phyloP scores from a whole-genome alignment of 2,329 filamentous ascomycete species.

The Pseudohalonectria lignicola region DNA sequence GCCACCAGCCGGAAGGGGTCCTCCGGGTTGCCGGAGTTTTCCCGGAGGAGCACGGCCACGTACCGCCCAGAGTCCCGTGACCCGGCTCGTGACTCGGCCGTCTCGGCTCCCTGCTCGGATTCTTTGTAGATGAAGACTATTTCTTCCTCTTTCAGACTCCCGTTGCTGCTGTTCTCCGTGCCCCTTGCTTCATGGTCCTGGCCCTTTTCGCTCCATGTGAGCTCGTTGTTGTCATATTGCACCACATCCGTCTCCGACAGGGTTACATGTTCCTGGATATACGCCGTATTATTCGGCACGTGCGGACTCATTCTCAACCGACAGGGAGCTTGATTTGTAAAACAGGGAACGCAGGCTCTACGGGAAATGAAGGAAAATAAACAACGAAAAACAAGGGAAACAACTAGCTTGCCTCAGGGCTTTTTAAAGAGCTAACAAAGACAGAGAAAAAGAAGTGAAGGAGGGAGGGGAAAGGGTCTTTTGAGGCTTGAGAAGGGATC shows the following conservation, averaged over 20 bases:
- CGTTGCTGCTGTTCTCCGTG: background rate
- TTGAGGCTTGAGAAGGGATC: too few species aligned
- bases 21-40: background rate
- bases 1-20: slow-evolving; percentile 10
- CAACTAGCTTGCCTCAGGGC: too few species aligned
- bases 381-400: too few species aligned
- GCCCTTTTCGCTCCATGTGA: slow-evolving; percentile 1
- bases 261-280: slow-evolving; percentile 6
- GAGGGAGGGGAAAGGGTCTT: too few species aligned
- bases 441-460: background rate
- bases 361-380: too few species aligned
- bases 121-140: slow-evolving; percentile 1
- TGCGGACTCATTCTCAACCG: background rate
- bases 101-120: background rate
- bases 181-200: slow-evolving; percentile 1
- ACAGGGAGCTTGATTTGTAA: too few species aligned
- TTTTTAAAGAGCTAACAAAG: background rate
- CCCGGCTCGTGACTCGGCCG: too few species aligned
- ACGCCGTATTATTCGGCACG: slow-evolving; percentile 8
- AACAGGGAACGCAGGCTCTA: too few species aligned
- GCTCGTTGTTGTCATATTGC: slow-evolving; percentile 1
- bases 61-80: too few species aligned
- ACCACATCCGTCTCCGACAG: background rate
- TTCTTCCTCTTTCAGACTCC: background rate
- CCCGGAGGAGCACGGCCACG: background rate